Evolutionary conservation across 805 yeast genomes (phyloP).

Genomic region (Candida schatavii): DNA sequence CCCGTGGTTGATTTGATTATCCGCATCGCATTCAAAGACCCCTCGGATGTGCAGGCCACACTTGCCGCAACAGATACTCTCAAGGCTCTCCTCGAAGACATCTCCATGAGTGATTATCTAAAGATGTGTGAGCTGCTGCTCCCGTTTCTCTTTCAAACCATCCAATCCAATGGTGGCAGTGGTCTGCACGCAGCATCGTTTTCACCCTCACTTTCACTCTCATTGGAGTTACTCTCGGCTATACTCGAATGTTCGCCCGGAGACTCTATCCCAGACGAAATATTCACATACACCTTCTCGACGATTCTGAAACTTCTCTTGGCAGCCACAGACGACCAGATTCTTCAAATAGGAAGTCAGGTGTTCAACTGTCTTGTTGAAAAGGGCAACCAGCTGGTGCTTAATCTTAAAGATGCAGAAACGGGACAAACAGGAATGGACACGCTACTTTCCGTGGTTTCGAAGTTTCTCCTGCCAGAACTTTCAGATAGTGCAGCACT

Average conservation of each 20-base stretch:
- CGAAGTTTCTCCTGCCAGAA: conserved; percentile 67
- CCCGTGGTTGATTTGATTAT: conserved; percentile 55
- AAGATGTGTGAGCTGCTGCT: conserved; percentile 49
- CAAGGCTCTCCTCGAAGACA: conserved; percentile 50
- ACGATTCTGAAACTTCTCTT: conserved; percentile 38
- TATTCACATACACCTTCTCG: conserved; percentile 46
- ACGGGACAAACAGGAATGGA: conserved; percentile 47
- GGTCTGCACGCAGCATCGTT: conserved; percentile 41
- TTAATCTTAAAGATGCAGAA: conserved; percentile 28
- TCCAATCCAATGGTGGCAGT: conserved; percentile 16
- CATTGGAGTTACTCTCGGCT: conserved; percentile 54
- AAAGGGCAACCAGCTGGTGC: conserved; percentile 33
- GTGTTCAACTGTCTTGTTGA: conserved; percentile 61
- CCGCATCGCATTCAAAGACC: conserved; percentile 64
- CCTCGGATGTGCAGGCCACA: conserved; percentile 68
- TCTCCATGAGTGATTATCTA: conserved; percentile 45
- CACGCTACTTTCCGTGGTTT: conserved; percentile 58
- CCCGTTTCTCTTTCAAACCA: conserved; percentile 45
- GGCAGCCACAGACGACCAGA: conserved; percentile 65
- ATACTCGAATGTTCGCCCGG: conserved; percentile 47
- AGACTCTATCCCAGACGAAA: conserved; percentile 30
- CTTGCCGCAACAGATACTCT: conserved; percentile 70
- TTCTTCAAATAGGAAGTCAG: conserved; percentile 75
- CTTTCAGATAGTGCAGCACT: conserved; percentile 79
- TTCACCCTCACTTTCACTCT: conserved; percentile 56